phyloP scores from a whole-genome alignment of 345 rosid species.

The Bruguiera gymnorhiza region DNA sequence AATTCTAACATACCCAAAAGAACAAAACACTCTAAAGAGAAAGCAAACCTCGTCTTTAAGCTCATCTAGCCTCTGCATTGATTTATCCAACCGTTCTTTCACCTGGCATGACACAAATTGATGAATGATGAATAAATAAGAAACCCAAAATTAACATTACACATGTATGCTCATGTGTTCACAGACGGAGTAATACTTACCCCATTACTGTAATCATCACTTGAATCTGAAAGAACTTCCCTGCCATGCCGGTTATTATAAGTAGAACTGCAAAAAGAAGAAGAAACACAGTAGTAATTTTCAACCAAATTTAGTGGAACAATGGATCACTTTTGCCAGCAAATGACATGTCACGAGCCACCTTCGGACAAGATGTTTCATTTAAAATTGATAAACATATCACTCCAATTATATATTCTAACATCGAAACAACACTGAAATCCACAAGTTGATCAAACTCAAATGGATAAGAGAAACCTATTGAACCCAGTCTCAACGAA shows the following conservation, averaged over 20 bases:
- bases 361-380: no score
- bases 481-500: background rate
- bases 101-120: conserved; percentile 36
- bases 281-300: background rate
- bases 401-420: no score
- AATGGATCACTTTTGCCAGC: no score
- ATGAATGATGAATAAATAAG: background rate
- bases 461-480: no score
- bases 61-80: conserved; percentile 45
- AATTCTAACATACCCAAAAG: background rate
- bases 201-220: conserved; percentile 44
- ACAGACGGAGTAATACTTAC: conserved; percentile 27
- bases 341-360: no score
- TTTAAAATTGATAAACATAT: no score
- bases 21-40: background rate
- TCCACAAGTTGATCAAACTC: no score
- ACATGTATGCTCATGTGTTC: background rate
- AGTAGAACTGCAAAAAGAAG: conserved; percentile 40
- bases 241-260: conserved; percentile 36
- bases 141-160: conserved; percentile 1
- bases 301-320: background rate
- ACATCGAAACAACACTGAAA: no score
- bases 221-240: conserved; percentile 51
- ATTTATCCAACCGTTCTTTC: conserved; percentile 50
- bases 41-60: conserved; percentile 60